Conservation (phyloP, 2,329 filamentous ascomycete genomes). For the Aspergillus viridinutans region DNA sequence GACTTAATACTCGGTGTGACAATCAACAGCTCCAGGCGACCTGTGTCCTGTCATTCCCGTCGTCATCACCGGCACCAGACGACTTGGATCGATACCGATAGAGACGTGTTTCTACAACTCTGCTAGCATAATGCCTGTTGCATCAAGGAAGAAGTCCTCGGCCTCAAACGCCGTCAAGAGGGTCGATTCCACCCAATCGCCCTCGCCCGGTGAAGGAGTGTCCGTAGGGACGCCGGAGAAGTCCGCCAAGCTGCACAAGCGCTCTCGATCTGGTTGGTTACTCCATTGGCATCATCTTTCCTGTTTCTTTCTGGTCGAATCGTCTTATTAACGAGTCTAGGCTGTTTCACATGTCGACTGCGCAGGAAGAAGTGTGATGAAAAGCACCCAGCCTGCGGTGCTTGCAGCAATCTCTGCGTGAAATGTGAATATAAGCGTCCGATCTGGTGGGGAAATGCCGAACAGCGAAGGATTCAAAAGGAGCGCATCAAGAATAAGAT, state of each 20-base stretch:
- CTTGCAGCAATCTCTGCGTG: slow-evolving; percentile 69
- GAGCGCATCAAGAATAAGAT: slow-evolving; percentile 96
- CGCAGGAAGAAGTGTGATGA: slow-evolving; percentile 69
- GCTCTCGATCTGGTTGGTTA: slow-evolving; percentile 85
- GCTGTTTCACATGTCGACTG: slow-evolving; percentile 64
- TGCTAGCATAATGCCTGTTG: slow-evolving; percentile 14
- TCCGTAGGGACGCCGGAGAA: slow-evolving; percentile 51
- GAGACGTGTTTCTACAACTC: neutral
- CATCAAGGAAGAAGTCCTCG: slow-evolving; percentile 14
- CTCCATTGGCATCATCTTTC: slow-evolving; percentile 9
- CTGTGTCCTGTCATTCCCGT: slow-evolving; percentile 11
- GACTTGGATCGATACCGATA: neutral
- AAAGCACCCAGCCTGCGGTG: slow-evolving; percentile 59
- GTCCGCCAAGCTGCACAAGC: slow-evolving; percentile 82
- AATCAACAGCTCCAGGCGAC: slow-evolving; percentile 12
- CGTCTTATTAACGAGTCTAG: slow-evolving; percentile 32
- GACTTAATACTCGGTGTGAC: slow-evolving; percentile 15
- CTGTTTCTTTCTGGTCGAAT: neutral
- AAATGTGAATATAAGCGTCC: slow-evolving; percentile 95
- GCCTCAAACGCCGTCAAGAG: slow-evolving; percentile 8
- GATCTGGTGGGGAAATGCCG: slow-evolving; percentile 95
- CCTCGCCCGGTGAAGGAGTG: slow-evolving; percentile 46
- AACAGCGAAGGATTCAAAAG: slow-evolving; percentile 80
- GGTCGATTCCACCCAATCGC: slow-evolving; percentile 21
- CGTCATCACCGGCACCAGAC: slow-evolving; percentile 4